A percentile compares a stretch with the other conserved stretches of the same genome.
These are phyloP conservation scores for Amanita muscaria DNA, from an alignment of 768 basidiomycete genomes.

Conservation along the genomic window DNA sequence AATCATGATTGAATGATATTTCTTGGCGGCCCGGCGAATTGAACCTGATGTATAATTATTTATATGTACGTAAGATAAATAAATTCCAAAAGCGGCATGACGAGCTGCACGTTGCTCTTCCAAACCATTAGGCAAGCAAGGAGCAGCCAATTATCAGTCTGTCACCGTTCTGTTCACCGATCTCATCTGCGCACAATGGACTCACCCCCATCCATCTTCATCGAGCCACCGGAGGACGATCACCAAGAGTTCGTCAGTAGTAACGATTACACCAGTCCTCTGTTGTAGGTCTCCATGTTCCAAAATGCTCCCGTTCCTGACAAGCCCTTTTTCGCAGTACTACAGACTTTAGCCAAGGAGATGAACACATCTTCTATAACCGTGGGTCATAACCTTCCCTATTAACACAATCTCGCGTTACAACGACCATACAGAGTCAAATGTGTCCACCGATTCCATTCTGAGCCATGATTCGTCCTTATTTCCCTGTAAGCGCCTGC, in stretches of 20 bases:
- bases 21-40: too few relatives aligned
- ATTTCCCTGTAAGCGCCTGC: background rate
- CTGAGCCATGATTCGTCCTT: background rate
- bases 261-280: background rate
- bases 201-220: background rate
- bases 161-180: too few relatives aligned
- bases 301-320: background rate
- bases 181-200: too few relatives aligned
- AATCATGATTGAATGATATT: too few relatives aligned
- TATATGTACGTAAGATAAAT: too few relatives aligned
- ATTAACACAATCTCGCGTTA: background rate
- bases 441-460: background rate
- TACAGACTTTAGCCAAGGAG: background rate
- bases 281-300: background rate
- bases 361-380: background rate
- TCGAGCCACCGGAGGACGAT: constrained; percentile 5
- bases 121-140: too few relatives aligned
- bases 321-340: background rate
- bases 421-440: background rate
- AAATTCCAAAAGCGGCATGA: too few relatives aligned
- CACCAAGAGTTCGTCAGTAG: background rate
- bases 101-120: too few relatives aligned
- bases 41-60: too few relatives aligned
- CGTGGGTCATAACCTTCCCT: background rate
- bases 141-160: too few relatives aligned